Evolutionary conservation across 805 yeast genomes (phyloP).

Genomic region (Grigorovia jiainica): DNA sequence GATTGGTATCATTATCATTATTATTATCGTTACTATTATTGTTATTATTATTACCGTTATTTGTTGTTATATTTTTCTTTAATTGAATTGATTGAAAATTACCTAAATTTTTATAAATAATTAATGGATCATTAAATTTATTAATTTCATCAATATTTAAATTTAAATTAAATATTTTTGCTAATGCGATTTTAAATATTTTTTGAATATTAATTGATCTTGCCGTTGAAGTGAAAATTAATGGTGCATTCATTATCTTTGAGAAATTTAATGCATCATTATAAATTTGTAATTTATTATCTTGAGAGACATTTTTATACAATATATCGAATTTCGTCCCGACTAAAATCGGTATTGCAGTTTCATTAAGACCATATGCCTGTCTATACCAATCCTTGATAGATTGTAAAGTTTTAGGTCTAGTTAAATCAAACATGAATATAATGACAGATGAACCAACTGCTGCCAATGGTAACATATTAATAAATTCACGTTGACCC

Average conservation of each 20-base stretch:
- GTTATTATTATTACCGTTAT: neutral
- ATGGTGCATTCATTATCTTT: slow-evolving; percentile 71
- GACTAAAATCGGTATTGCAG: slow-evolving; percentile 82
- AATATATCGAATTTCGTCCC: slow-evolving; percentile 91
- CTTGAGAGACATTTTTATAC: slow-evolving; percentile 61
- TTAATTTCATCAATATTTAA: slow-evolving; percentile 74
- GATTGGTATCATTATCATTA: neutral
- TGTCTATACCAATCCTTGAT: slow-evolving; percentile 90
- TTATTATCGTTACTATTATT: neutral
- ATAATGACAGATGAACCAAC: slow-evolving; percentile 85
- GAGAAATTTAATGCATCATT: slow-evolving; percentile 76
- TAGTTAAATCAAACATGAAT: slow-evolving; percentile 80
- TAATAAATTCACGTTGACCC: slow-evolving; percentile 87
- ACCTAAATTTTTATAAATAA: slow-evolving; percentile 43
- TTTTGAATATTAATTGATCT: slow-evolving; percentile 88
- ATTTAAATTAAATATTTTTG: slow-evolving; percentile 81
- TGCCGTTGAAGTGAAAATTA: slow-evolving; percentile 82
- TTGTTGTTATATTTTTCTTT: neutral
- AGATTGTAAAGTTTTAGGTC: slow-evolving; percentile 72
- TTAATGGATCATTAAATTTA: slow-evolving; percentile 81
- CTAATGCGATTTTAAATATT: slow-evolving; percentile 79
- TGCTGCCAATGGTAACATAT: slow-evolving; percentile 87
- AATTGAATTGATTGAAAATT: neutral
- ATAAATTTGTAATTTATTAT: slow-evolving; percentile 67
- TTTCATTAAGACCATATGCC: slow-evolving; percentile 76